phyloP scores from a whole-genome alignment of 257 asterid genomes.

The Solanum pinnatisectum region DNA sequence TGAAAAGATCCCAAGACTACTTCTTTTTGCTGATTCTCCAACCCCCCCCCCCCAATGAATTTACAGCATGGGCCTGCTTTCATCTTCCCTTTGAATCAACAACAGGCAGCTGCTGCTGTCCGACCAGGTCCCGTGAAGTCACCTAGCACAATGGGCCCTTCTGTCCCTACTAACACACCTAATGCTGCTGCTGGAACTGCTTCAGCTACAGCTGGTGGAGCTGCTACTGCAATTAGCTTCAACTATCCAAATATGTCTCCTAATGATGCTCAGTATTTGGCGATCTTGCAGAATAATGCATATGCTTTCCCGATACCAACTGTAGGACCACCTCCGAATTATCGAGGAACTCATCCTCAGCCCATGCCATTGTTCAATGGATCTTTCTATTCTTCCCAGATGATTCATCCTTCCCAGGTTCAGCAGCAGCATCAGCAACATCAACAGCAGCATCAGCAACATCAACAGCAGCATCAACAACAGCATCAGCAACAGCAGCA shows the following conservation, averaged over 20 bases:
- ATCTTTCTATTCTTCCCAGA: conserved; percentile 71
- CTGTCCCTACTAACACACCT: conserved; percentile 22
- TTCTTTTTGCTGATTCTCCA: background rate
- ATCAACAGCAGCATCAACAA: background rate
- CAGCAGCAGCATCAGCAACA: conserved; percentile 32
- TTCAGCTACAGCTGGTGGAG: conserved; percentile 27
- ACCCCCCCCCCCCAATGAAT: background rate
- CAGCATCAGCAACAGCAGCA: conserved; percentile 44
- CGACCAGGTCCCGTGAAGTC: conserved; percentile 32
- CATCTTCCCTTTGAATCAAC: conserved; percentile 84
- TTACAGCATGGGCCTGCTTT: conserved; percentile 68
- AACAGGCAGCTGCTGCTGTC: conserved; percentile 44
- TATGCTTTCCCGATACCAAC: conserved; percentile 76
- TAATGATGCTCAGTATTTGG: conserved; percentile 75
- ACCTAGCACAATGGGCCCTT: conserved; percentile 10
- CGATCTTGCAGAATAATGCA: conserved; percentile 66
- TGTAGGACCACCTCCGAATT: conserved; percentile 64
- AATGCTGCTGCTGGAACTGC: conserved; percentile 22
- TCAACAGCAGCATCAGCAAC: conserved; percentile 30
- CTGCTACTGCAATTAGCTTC: conserved; percentile 58
- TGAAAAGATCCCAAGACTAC: background rate
- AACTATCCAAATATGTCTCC: conserved; percentile 67
- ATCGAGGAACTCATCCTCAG: conserved; percentile 66
- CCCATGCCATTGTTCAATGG: conserved; percentile 82
- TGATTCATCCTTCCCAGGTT: conserved; percentile 70